phyloP scores from a whole-genome alignment of 495 filamentous ascomycete genomes.

The Penicillium steckii region DNA sequence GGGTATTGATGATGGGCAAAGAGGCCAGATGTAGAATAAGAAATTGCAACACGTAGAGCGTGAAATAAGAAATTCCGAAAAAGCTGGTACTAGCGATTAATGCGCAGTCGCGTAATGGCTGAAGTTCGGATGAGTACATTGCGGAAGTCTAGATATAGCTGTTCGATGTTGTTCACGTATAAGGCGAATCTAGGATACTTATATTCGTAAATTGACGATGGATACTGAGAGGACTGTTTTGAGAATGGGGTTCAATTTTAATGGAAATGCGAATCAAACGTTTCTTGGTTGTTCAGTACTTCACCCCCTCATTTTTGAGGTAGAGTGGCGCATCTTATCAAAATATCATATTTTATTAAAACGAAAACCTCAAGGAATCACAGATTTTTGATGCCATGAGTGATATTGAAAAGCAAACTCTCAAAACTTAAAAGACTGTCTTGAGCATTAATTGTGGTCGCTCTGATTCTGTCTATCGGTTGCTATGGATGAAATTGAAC shows the following conservation, averaged over 20 bases:
- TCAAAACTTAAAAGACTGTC: not conserved
- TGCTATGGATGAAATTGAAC: slow-evolving; percentile 3
- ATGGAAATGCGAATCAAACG: too few species aligned
- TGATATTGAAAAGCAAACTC: not conserved
- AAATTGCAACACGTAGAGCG: slow-evolving; percentile 9
- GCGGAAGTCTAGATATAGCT: not conserved
- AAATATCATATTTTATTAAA: too few species aligned
- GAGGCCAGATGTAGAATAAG: slow-evolving; percentile 12
- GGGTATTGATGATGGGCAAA: slow-evolving; percentile 5
- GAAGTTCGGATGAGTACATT: not conserved
- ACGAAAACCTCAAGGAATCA: too few species aligned
- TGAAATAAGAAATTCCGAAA: slow-evolving; percentile 14
- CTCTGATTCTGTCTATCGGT: not conserved
- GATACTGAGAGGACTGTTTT: too few species aligned
- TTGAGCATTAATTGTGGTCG: too few species aligned
- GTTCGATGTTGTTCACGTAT: not conserved
- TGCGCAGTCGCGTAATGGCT: slow-evolving; percentile 7
- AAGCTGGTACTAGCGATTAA: not conserved
- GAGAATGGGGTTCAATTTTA: too few species aligned
- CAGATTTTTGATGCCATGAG: too few species aligned
- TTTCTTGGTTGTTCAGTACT: too few species aligned
- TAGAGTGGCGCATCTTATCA: too few species aligned
- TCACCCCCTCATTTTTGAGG: too few species aligned
- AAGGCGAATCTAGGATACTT: too few species aligned
- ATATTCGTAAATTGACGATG: too few species aligned